A percentile compares a stretch with the other conserved stretches of the same genome.
Conservation (phyloP, 2,329 filamentous ascomycete species). For the Colletotrichum liriopes region DNA sequence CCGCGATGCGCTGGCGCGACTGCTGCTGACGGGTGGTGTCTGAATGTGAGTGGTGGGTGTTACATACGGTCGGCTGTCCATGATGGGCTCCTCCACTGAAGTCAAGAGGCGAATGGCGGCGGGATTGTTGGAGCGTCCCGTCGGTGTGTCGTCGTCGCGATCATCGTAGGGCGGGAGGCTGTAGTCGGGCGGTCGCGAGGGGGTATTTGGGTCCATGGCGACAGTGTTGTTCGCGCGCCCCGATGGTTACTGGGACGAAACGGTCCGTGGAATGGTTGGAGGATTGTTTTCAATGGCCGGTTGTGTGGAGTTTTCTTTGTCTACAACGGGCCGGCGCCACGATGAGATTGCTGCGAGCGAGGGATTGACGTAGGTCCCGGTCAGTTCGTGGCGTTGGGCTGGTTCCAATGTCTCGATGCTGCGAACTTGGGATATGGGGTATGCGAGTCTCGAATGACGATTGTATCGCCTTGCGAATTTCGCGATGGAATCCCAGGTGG, state of each 20-base stretch:
- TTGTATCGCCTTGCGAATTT: background rate
- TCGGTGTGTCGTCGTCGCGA: constrained; percentile 64
- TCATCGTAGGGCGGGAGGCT: constrained; percentile 71
- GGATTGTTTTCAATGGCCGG: constrained; percentile 17
- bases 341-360: constrained; percentile 6
- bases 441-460: constrained; percentile 18
- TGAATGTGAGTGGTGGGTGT: constrained; percentile 32
- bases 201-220: constrained; percentile 67
- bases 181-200: constrained; percentile 71
- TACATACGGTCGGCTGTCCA: constrained; percentile 71
- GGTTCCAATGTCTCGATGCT: background rate
- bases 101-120: constrained; percentile 74
- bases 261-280: constrained; percentile 31
- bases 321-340: constrained; percentile 37
- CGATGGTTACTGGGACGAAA: constrained; percentile 34
- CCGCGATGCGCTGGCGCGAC: constrained; percentile 8
- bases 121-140: constrained; percentile 60
- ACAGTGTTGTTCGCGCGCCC: constrained; percentile 21
- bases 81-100: constrained; percentile 70
- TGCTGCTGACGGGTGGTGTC: constrained; percentile 12
- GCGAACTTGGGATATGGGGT: background rate
- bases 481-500: background rate
- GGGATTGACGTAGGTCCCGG: constrained; percentile 13
- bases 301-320: constrained; percentile 22
- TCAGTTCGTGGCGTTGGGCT: constrained; percentile 12